Evolutionary conservation across 495 filamentous ascomycete species (phyloP).

Genomic region (Gamarada debralockiae): DNA sequence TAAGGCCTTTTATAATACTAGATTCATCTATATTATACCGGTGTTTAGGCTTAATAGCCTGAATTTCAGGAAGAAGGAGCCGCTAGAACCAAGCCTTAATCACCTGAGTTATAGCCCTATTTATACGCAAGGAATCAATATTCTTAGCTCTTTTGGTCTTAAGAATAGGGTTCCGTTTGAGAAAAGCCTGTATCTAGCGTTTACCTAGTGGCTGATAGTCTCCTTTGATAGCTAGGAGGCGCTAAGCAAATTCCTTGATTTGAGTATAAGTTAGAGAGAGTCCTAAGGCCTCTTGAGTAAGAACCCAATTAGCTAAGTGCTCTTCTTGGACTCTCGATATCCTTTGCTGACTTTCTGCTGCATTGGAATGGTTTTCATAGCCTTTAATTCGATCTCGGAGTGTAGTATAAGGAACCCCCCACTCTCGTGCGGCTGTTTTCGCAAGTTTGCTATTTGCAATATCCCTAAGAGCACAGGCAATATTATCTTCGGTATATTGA

Average conservation of each 20-base stretch:
- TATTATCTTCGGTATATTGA: too few species aligned
- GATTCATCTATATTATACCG: too few species aligned
- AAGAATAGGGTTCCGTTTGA: slow-evolving; percentile 3
- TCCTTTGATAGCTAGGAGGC: neutral
- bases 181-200: neutral
- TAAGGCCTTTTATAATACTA: too few species aligned
- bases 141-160: neutral
- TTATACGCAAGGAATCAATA: slow-evolving; percentile 8
- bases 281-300: too few species aligned
- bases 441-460: too few species aligned
- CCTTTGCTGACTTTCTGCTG: neutral
- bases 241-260: neutral
- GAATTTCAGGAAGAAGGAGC: neutral
- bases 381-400: too few species aligned
- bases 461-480: too few species aligned
- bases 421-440: too few species aligned
- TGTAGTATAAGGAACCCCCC: too few species aligned
- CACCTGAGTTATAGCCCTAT: neutral
- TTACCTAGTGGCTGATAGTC: neutral
- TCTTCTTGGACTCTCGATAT: neutral
- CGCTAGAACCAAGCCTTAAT: slow-evolving; percentile 6
- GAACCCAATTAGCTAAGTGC: slow-evolving; percentile 1
- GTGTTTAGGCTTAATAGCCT: too few species aligned
- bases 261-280: neutral
- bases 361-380: too few species aligned